phyloP scores from a whole-genome alignment of 2,329 filamentous ascomycete genomes.

The Alternaria viburni region DNA sequence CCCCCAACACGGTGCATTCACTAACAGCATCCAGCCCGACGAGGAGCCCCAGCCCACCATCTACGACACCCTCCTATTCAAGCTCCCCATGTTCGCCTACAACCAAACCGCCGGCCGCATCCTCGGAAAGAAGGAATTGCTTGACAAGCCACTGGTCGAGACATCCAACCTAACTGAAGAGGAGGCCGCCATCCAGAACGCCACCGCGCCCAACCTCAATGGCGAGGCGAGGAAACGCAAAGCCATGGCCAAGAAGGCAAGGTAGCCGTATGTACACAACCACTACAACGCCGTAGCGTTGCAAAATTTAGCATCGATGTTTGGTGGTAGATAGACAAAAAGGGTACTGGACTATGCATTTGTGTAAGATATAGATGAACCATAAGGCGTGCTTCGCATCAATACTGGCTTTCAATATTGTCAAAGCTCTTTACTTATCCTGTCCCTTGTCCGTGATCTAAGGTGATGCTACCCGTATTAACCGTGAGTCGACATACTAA shows the following conservation, averaged over 20 bases:
- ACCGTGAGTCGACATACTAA: not conserved
- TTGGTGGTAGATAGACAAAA: conserved; percentile 1
- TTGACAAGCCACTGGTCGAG: conserved; percentile 46
- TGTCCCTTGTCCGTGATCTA: not conserved
- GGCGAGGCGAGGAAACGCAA: conserved; percentile 54
- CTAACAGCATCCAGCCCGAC: conserved; percentile 64
- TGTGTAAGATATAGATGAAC: conserved; percentile 4
- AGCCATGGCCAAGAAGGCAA: conserved; percentile 35
- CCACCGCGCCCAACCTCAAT: conserved; percentile 53
- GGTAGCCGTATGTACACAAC: conserved; percentile 12
- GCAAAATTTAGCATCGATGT: conserved; percentile 1
- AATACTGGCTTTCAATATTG: not conserved
- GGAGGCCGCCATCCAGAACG: conserved; percentile 50
- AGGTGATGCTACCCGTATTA: not conserved
- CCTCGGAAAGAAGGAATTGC: conserved; percentile 47
- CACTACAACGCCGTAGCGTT: not conserved
- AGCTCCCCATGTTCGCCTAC: conserved; percentile 77
- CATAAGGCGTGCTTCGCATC: not conserved
- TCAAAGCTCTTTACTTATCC: not conserved
- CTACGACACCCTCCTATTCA: conserved; percentile 81
- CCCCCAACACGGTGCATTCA: not conserved
- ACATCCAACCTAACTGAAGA: conserved; percentile 46
- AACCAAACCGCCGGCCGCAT: conserved; percentile 54
- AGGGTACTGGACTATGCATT: not conserved
- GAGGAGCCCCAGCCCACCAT: conserved; percentile 81